phyloP scores from a whole-genome alignment of 495 filamentous ascomycete genomes.

The Delitschia confertaspora region DNA sequence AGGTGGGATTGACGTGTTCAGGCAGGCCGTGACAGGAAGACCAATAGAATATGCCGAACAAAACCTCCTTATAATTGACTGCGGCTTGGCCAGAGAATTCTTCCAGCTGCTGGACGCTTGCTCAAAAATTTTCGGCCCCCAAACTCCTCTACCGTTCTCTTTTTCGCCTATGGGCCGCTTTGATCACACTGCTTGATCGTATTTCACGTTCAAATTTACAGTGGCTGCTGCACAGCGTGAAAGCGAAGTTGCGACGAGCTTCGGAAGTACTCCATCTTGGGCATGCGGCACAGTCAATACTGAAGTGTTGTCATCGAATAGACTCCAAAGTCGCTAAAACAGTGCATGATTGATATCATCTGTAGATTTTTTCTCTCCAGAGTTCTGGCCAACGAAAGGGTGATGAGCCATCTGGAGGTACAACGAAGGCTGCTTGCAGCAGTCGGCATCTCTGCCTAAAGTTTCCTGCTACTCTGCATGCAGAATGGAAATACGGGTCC shows the following conservation, averaged over 20 bases:
- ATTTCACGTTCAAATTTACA: conserved; percentile 5
- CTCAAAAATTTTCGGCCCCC: conserved; percentile 12
- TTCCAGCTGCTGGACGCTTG: conserved; percentile 5
- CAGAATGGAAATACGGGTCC: no score
- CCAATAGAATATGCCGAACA: conserved; percentile 26
- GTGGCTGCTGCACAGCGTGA: background rate
- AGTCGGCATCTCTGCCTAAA: no score
- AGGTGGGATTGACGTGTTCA: conserved; percentile 26
- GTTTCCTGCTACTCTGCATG: no score
- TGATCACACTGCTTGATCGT: conserved; percentile 4
- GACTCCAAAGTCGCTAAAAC: no score
- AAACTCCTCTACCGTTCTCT: conserved; percentile 1
- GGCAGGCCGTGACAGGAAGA: conserved; percentile 18
- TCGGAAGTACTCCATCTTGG: no score
- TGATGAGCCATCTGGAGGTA: no score
- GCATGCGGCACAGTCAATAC: conserved; percentile 16
- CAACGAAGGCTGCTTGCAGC: no score
- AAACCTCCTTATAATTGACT: conserved; percentile 24
- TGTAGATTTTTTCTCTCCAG: no score
- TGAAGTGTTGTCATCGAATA: no score
- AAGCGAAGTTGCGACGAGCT: conserved; percentile 3
- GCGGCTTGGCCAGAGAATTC: conserved; percentile 17
- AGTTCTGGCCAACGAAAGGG: no score
- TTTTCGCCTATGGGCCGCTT: background rate
- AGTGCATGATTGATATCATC: no score